These are phyloP conservation scores for Fusarium redolens DNA, from an alignment of 2,329 filamentous ascomycete species.

Conservation along the genomic window DNA sequence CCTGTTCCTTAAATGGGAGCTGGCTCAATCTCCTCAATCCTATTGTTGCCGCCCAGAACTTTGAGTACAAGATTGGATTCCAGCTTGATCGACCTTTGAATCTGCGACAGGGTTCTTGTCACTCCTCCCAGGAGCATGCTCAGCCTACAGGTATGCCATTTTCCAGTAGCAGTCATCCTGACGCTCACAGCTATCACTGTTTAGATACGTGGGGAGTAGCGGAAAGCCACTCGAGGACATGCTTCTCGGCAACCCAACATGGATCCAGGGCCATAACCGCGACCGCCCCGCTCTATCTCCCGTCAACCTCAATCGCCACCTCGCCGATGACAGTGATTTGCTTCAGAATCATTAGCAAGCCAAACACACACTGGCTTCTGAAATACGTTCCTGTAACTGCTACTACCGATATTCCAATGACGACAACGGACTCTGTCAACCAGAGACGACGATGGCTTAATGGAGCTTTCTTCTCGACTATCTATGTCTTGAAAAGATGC, in stretches of 20 bases:
- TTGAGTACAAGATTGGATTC: constrained; percentile 9
- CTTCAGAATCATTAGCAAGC: constrained; percentile 4
- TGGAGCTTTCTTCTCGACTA: background rate
- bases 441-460: constrained; percentile 7
- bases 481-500: constrained; percentile 4
- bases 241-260: constrained; percentile 11
- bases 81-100: constrained; percentile 6
- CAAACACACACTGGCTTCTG: background rate
- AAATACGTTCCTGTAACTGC: background rate
- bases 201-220: background rate
- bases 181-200: no score
- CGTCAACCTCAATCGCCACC: background rate
- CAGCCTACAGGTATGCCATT: background rate
- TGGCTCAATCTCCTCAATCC: constrained; percentile 2
- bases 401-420: background rate
- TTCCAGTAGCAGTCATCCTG: no score
- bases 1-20: background rate
- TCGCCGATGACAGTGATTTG: constrained; percentile 4
- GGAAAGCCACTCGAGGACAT: background rate
- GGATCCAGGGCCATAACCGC: background rate
- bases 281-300: background rate
- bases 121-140: background rate
- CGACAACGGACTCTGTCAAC: background rate
- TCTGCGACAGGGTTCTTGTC: background rate
- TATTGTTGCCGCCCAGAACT: background rate